Base-by-base conservation (phyloP, 2,329 filamentous ascomycete genomes). In the Ophiostoma perfectum region DNA sequence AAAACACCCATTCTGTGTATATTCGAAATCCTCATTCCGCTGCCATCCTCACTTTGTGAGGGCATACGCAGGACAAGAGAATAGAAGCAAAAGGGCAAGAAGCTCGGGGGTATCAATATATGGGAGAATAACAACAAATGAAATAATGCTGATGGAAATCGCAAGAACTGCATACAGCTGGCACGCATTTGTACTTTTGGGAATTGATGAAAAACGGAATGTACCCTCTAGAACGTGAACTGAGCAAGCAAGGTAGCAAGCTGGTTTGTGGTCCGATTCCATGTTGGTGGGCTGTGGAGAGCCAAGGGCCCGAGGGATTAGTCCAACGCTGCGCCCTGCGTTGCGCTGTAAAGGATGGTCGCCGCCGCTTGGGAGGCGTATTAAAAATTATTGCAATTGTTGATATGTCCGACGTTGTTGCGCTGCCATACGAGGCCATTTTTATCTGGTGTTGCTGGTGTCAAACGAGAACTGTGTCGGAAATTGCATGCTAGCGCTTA, bases 401-500 rank as follows among this genome's bases (percentile, higher is more conserved):
- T 38, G 11, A 41, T 42, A 14, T 60, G n/a, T 60, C 27, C 27
- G 55, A 12, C 38, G 55, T 63, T 3, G 60, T 41, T 62, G 36
- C 36, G 12, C 38, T 62, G 14, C 39, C 60, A 16, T 9, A 36
- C 16, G 36, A 64, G 39, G 62, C 62, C 41, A 6, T 42, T 14
- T 60, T 71, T 70, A 81, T 72, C 80, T 76, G 77, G 81, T 84
- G 73, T 84, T 86, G 76, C 83, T 81, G 65, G 85, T 86, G 71
- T 89, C 87, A 76, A 92, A 92, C 66, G 88, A 86, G 78, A 93
- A 95, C 68, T 91, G 90, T 1, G 90, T 91, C 11, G 93, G 93
- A 75, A 97, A 97, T 72, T 94, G 91, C 94, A 97, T 97, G 79
- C 92, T 96, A 47, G 93, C 93, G 70, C 91, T 94, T 66, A 97